Conservation (phyloP, 306 rosid species). For the Vachellia collinsii region DNA sequence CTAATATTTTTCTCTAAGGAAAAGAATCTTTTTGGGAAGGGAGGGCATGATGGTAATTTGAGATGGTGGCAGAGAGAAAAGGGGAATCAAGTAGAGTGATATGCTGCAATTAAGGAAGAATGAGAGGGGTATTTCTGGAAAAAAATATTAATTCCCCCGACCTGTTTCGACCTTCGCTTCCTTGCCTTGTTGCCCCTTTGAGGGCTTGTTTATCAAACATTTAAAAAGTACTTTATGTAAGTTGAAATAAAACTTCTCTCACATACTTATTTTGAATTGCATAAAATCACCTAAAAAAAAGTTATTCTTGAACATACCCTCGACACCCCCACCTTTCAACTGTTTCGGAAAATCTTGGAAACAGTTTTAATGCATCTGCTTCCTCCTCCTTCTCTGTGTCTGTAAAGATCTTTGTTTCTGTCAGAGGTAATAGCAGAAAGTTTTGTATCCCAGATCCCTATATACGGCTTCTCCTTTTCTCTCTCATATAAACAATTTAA, state of each 20-base stretch:
- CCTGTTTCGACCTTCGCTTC: not conserved
- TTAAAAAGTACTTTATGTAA: no score
- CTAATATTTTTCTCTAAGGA: no score
- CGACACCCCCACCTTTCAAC: no score
- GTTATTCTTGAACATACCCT: no score
- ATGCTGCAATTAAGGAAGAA: conserved; percentile 36
- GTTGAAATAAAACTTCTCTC: no score
- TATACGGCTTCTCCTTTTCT: not conserved
- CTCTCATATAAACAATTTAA: no score
- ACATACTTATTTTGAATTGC: no score
- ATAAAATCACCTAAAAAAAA: no score
- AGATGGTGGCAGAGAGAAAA: not conserved
- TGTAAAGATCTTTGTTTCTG: conserved; percentile 64
- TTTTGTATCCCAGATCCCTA: conserved; percentile 80
- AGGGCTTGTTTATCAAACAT: no score
- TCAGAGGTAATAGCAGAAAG: conserved; percentile 69
- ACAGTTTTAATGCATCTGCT: conserved; percentile 34
- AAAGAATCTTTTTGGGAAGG: not conserved
- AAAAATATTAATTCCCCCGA: not conserved
- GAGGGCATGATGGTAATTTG: conserved; percentile 8
- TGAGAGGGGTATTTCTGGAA: conserved; percentile 33
- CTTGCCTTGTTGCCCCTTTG: no score
- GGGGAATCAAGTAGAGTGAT: not conserved
- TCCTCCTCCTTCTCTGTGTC: conserved; percentile 48
- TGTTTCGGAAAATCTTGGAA: no score